phyloP scores from a whole-genome alignment of 345 rosid species.

The Sapria himalayana region DNA sequence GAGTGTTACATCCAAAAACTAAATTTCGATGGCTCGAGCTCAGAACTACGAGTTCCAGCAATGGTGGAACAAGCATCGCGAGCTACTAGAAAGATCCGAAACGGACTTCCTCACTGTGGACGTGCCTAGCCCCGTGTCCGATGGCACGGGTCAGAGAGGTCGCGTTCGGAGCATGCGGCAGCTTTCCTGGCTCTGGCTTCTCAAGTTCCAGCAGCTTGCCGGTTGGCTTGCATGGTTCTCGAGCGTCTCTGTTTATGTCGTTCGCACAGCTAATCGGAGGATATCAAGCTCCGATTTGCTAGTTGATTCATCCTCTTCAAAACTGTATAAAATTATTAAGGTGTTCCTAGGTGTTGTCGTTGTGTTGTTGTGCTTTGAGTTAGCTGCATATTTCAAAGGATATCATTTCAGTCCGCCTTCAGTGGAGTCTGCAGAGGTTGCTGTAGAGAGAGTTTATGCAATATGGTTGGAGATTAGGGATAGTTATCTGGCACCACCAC shows the following conservation, averaged over 20 bases:
- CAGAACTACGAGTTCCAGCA: constrained; percentile 53
- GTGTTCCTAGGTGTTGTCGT: constrained; percentile 33
- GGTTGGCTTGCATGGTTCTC: constrained; percentile 35
- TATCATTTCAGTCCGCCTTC: constrained; percentile 89
- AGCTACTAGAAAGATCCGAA: constrained; percentile 12
- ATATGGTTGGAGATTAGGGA: constrained; percentile 58
- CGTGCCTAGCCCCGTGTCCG: constrained; percentile 21
- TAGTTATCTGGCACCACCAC: constrained; percentile 51
- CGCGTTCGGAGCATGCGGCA: constrained; percentile 59
- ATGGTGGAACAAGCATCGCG: constrained; percentile 81
- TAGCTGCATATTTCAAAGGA: constrained; percentile 63
- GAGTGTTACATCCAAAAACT: no score
- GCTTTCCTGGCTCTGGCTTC: constrained; percentile 42
- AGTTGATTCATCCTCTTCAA: constrained; percentile 23
- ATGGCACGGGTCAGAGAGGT: constrained; percentile 23
- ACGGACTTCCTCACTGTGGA: constrained; percentile 27
- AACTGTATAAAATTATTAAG: constrained; percentile 38
- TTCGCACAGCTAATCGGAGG: constrained; percentile 65
- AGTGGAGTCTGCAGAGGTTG: constrained; percentile 31
- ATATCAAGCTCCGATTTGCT: constrained; percentile 21
- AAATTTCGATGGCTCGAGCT: constrained; percentile 22
- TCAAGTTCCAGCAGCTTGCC: constrained; percentile 46
- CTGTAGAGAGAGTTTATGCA: constrained; percentile 38
- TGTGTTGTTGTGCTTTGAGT: constrained; percentile 39
- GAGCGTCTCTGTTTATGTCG: constrained; percentile 17